Conservation (phyloP, 495 filamentous ascomycete species). For the Cairneyella variabilis region DNA sequence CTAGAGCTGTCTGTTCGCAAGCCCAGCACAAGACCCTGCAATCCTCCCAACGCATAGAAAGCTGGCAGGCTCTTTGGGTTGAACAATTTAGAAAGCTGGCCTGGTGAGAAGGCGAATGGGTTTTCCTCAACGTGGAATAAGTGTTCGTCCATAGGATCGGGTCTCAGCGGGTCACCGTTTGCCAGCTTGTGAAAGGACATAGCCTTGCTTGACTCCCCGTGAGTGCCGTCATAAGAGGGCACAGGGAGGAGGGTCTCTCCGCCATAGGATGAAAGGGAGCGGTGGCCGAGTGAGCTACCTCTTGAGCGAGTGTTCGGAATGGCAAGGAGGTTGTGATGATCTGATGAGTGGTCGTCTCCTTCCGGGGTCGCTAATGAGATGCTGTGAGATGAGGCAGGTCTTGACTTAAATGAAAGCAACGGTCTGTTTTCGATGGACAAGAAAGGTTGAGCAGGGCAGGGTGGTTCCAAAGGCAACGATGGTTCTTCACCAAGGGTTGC, state of each 20-base stretch:
- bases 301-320: background rate
- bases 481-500: too few relatives aligned
- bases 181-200: conserved; percentile 1
- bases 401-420: too few relatives aligned
- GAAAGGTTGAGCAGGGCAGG: too few relatives aligned
- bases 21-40: conserved; percentile 68
- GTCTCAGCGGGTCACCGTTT: conserved; percentile 20
- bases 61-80: conserved; percentile 76
- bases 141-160: conserved; percentile 61
- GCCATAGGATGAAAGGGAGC: conserved; percentile 4
- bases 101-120: conserved; percentile 75
- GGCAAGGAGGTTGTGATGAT: background rate
- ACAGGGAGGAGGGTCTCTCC: conserved; percentile 1
- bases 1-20: conserved; percentile 59
- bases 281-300: conserved; percentile 4
- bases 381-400: too few relatives aligned
- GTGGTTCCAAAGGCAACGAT: too few relatives aligned
- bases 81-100: conserved; percentile 72
- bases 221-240: background rate
- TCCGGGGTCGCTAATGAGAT: too few relatives aligned
- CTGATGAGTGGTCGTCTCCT: too few relatives aligned
- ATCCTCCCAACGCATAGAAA: conserved; percentile 70
- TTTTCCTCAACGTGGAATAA: conserved; percentile 73
- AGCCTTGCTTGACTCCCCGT: background rate
- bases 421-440: too few relatives aligned